Conservation (phyloP, 805 yeast species). For the Candida cerambycidarum region DNA sequence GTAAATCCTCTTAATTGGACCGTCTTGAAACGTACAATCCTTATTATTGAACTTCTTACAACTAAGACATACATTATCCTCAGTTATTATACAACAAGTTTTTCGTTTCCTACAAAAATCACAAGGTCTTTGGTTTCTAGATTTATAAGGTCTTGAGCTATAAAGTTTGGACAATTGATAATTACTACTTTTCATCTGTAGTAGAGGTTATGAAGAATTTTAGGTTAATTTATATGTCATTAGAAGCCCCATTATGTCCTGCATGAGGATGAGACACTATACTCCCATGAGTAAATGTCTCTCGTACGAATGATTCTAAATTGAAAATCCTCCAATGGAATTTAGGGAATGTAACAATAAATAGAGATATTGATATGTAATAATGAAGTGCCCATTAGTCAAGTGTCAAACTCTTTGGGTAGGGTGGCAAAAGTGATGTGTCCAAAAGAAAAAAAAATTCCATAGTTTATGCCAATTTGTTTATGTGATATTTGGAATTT, state of each 20-base stretch:
- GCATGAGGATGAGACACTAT: not conserved
- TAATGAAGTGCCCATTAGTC: not conserved
- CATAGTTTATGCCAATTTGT: too few species aligned
- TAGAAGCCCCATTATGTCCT: not conserved
- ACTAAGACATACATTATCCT: slow-evolving; percentile 29
- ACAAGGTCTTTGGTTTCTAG: slow-evolving; percentile 34
- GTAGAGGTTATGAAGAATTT: not conserved
- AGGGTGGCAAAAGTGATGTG: too few species aligned
- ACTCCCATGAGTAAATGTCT: not conserved
- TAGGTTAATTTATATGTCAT: not conserved
- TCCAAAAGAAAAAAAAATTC: too few species aligned
- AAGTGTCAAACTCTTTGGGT: too few species aligned
- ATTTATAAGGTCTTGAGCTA: slow-evolving; percentile 29
- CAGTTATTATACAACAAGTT: slow-evolving; percentile 35
- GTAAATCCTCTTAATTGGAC: slow-evolving; percentile 24
- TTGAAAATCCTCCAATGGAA: too few species aligned
- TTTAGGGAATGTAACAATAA: too few species aligned
- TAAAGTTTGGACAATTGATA: slow-evolving; percentile 12
- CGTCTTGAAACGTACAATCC: slow-evolving; percentile 30
- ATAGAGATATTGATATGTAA: not conserved
- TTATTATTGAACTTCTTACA: slow-evolving; percentile 30
- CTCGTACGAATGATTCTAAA: not conserved
- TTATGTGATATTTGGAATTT: too few species aligned
- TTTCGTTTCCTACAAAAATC: slow-evolving; percentile 35
- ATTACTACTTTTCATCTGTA: slow-evolving; percentile 9